phyloP scores from a whole-genome alignment of 768 basidiomycete genomes.

The Boletus reticuloceps region DNA sequence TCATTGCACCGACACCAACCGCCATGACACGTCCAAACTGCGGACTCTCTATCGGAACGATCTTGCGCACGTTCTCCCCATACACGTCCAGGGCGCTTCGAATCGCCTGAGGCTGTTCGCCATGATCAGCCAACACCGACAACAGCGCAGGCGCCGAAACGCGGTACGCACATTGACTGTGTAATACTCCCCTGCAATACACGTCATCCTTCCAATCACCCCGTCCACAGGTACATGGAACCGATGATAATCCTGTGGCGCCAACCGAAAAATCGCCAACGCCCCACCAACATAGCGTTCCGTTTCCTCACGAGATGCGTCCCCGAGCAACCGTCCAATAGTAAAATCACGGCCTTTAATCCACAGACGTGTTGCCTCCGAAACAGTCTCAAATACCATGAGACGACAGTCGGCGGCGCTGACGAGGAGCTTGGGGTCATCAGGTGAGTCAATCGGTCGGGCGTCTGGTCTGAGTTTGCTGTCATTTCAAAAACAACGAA shows the following conservation, averaged over 20 bases:
- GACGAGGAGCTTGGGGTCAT: slow-evolving; percentile 77
- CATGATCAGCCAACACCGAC: not conserved
- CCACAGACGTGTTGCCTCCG: slow-evolving; percentile 87
- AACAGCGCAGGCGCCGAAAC: not conserved
- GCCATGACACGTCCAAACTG: slow-evolving; percentile 91
- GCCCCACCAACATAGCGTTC: slow-evolving; percentile 78
- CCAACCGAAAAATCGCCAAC: slow-evolving; percentile 85
- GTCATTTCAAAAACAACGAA: slow-evolving; percentile 2
- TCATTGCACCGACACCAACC: slow-evolving; percentile 92
- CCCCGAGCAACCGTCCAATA: slow-evolving; percentile 75
- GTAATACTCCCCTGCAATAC: slow-evolving; percentile 91
- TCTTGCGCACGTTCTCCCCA: slow-evolving; percentile 90
- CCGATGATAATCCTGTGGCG: slow-evolving; percentile 95
- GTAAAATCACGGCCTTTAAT: slow-evolving; percentile 97
- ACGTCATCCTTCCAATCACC: slow-evolving; percentile 74
- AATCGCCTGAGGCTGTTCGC: slow-evolving; percentile 81
- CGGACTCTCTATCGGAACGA: slow-evolving; percentile 87
- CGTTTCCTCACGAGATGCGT: slow-evolving; percentile 65
- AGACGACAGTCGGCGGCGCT: slow-evolving; percentile 95
- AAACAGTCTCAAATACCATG: slow-evolving; percentile 87
- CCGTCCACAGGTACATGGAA: slow-evolving; percentile 91
- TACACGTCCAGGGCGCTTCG: slow-evolving; percentile 89
- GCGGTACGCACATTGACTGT: slow-evolving; percentile 85
- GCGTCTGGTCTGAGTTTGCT: slow-evolving; percentile 86
- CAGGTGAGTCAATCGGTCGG: slow-evolving; percentile 67